Evolutionary conservation across 2,329 filamentous ascomycete genomes (phyloP).

Genomic region (Lizonia empirigonia): DNA sequence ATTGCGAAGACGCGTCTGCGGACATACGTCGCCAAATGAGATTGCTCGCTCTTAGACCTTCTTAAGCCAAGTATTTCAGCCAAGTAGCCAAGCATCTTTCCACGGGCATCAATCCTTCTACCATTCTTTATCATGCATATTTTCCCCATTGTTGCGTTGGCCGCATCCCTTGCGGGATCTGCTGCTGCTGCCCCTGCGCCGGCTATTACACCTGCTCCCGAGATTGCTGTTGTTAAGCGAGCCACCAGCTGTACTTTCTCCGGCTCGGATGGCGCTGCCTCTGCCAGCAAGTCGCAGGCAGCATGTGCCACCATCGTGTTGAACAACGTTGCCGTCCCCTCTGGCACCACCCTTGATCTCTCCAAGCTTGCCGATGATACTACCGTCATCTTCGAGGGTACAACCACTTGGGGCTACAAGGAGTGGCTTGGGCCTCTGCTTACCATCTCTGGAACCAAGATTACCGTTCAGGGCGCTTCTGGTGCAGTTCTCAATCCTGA

Average conservation of each 20-base stretch:
- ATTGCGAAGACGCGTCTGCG: conserved; percentile 7
- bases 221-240: conserved; percentile 24
- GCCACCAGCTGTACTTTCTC: conserved; percentile 60
- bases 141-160: conserved; percentile 21
- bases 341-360: conserved; percentile 63
- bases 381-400: conserved; percentile 66
- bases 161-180: conserved; percentile 28
- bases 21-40: conserved; percentile 1
- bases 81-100: conserved; percentile 20
- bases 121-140: conserved; percentile 20
- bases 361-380: conserved; percentile 59
- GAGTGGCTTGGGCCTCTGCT: conserved; percentile 70
- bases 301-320: conserved; percentile 62
- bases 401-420: conserved; percentile 68
- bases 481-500: conserved; percentile 64
- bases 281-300: conserved; percentile 55
- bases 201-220: conserved; percentile 25
- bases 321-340: conserved; percentile 61
- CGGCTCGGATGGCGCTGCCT: conserved; percentile 48
- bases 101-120: conserved; percentile 7
- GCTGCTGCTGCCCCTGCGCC: conserved; percentile 33
- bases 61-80: conserved; percentile 20
- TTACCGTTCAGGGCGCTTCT: conserved; percentile 63
- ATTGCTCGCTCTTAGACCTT: neutral
- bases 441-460: conserved; percentile 61